Evolutionary conservation across 371 early-diverging fungal species (phyloP).

Genomic region (Circinella minor): DNA sequence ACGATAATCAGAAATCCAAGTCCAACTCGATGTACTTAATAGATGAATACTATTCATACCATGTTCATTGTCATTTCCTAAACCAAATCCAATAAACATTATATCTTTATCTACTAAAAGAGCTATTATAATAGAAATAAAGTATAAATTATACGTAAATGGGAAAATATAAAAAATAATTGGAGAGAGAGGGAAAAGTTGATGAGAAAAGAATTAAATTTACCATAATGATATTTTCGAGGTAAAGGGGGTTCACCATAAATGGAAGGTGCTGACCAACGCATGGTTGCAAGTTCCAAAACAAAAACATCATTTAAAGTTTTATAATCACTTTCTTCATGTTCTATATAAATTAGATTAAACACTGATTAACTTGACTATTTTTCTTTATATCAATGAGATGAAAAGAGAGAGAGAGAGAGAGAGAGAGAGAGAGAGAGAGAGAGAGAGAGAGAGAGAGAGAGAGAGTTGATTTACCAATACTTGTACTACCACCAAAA

Average conservation of each 20-base stretch:
- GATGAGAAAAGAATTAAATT: not conserved
- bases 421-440: no score
- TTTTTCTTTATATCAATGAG: no score
- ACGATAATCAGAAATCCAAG: conserved; percentile 37
- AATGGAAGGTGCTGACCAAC: conserved; percentile 44
- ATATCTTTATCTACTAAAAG: conserved; percentile 24
- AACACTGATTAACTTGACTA: no score
- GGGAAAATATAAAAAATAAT: no score
- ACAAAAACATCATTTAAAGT: conserved; percentile 46
- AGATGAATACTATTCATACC: conserved; percentile 33
- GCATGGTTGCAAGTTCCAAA: conserved; percentile 36
- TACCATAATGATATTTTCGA: conserved; percentile 48
- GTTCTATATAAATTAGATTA: not conserved
- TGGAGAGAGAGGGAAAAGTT: no score
- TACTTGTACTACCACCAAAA: conserved; percentile 40
- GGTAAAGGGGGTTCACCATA: conserved; percentile 42
- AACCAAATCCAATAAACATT: conserved; percentile 38
- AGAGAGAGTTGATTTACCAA: conserved; percentile 19
- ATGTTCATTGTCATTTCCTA: conserved; percentile 17
- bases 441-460: no score
- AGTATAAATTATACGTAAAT: not conserved
- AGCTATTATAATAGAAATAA: conserved; percentile 17
- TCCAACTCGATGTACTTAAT: conserved; percentile 31
- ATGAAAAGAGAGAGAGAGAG: no score
- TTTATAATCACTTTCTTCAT: conserved; percentile 20